Percentiles rank a stretch among this genome's conserved stretches.
These are phyloP conservation scores for Teunomyces kruisii DNA, from an alignment of 805 yeast species.

Conservation along the genomic window DNA sequence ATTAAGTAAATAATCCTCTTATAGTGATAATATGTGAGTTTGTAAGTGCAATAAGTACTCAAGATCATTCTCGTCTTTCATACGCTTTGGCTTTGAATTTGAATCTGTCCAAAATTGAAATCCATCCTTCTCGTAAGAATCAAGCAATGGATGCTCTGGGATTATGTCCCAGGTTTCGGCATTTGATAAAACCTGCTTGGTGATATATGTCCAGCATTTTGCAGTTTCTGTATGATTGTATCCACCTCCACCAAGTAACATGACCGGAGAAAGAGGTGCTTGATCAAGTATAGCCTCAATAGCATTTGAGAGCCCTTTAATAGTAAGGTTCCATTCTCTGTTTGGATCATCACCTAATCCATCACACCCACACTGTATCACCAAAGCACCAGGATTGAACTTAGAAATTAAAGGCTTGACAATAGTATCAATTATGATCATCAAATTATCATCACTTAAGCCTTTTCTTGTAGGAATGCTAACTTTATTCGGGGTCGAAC, in stretches of 20 bases:
- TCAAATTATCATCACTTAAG: slow-evolving; percentile 45
- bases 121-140: slow-evolving; percentile 43
- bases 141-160: slow-evolving; percentile 51
- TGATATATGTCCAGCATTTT: slow-evolving; percentile 55
- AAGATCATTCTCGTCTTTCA: slow-evolving; percentile 31
- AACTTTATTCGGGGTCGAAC: slow-evolving; percentile 34
- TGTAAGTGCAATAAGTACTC: slow-evolving; percentile 26
- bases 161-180: slow-evolving; percentile 41
- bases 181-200: slow-evolving; percentile 22
- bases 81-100: slow-evolving; percentile 19
- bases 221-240: slow-evolving; percentile 63
- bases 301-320: slow-evolving; percentile 44
- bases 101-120: slow-evolving; percentile 50
- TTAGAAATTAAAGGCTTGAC: slow-evolving; percentile 40
- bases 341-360: slow-evolving; percentile 66
- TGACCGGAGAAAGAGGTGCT: slow-evolving; percentile 29
- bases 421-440: slow-evolving; percentile 36
- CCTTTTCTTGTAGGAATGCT: slow-evolving; percentile 64
- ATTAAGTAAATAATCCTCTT: slow-evolving; percentile 14
- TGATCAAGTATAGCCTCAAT: slow-evolving; percentile 28
- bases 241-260: slow-evolving; percentile 78
- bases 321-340: slow-evolving; percentile 68
- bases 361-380: slow-evolving; percentile 73
- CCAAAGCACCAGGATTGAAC: slow-evolving; percentile 51
- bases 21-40: not conserved